phyloP scores from a whole-genome alignment of 805 yeast species.

The Metschnikowia gruessii region DNA sequence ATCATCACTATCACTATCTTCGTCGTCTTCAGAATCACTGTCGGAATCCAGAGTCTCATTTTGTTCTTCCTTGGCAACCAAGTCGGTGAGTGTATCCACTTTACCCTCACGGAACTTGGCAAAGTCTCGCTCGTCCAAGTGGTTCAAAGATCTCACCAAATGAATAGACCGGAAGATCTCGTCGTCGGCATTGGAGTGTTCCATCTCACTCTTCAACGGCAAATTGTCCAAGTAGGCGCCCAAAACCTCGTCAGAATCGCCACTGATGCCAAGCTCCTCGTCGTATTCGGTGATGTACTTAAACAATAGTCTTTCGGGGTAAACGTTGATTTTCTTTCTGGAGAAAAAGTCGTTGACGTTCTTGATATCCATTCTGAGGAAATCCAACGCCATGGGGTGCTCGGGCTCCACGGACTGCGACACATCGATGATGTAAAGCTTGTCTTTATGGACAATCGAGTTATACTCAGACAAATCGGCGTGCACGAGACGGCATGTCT shows the following conservation, averaged over 20 bases:
- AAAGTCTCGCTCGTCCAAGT: constrained; percentile 88
- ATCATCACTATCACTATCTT: constrained; percentile 21
- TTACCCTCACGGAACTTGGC: constrained; percentile 75
- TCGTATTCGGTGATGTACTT: constrained; percentile 62
- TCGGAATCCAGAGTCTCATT: constrained; percentile 20
- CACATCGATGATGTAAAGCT: constrained; percentile 87
- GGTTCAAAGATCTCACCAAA: constrained; percentile 72
- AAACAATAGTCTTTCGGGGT: constrained; percentile 79
- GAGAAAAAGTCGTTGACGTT: constrained; percentile 87
- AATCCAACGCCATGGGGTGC: constrained; percentile 95
- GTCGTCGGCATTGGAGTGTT: constrained; percentile 62
- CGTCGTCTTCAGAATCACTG: constrained; percentile 20
- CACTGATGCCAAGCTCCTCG: constrained; percentile 33
- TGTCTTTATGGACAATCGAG: constrained; percentile 75
- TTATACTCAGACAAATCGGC: constrained; percentile 97
- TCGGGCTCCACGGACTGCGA: constrained; percentile 98
- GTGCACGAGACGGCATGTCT: constrained; percentile 86
- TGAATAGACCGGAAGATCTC: constrained; percentile 83
- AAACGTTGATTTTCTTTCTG: constrained; percentile 66
- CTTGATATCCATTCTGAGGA: constrained; percentile 95
- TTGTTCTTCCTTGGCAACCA: constrained; percentile 38
- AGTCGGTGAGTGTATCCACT: constrained; percentile 68
- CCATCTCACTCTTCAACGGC: constrained; percentile 55
- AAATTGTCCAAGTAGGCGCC: constrained; percentile 44
- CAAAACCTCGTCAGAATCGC: constrained; percentile 42